Evolutionary conservation across 306 rosid species (phyloP), one percentile per base, ranked within the genome.

Genomic region (Hippophae tibetana): DNA sequence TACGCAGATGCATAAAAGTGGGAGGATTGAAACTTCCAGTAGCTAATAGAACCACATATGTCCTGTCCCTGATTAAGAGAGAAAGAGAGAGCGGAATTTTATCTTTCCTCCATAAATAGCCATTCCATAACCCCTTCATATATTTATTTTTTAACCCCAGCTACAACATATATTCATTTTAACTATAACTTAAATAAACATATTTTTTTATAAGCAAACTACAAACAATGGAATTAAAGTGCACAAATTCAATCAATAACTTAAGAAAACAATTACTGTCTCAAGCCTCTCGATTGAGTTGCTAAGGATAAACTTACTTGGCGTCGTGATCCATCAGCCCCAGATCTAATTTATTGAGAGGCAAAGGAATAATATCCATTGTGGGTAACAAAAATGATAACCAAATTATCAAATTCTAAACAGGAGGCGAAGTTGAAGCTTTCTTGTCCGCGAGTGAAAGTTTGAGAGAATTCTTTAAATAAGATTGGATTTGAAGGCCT

Each of bases 21-120:
- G 98, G 92, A 50, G 98, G 96, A 71, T 87, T 90, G 83, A 90
- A 90, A 76, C 98, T 90, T 78, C 92, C 92, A 31, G 87, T 79
- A 47, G 89, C 84, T 11, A 87, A 83, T 52, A 90, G 83, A 66
- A 83, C 75, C 38, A 79, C 89, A 68, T 76, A 71, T 71, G 64
- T 75, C 78, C 77, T 82, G 69, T 66, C 77, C 54, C 89, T 89
- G 54, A 46, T 62, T 25, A 41, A 54, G 1, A 43, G 25, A 65
- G 47, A 72, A 18, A 10, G n/a, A 52, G 38, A 51, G 45, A 14
- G 14, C 42, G 9, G 10, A 13, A 42, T 48, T 23, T n/a, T 9
- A 60, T 42, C 7, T 8, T 5, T 7, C 6, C 12, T 9, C 7
- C 44, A 50, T 7, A 9, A 47, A 6, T 27, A 23, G 38, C 23